Conservation (phyloP, 768 basidiomycete genomes). For the Psilocybe sp. region DNA sequence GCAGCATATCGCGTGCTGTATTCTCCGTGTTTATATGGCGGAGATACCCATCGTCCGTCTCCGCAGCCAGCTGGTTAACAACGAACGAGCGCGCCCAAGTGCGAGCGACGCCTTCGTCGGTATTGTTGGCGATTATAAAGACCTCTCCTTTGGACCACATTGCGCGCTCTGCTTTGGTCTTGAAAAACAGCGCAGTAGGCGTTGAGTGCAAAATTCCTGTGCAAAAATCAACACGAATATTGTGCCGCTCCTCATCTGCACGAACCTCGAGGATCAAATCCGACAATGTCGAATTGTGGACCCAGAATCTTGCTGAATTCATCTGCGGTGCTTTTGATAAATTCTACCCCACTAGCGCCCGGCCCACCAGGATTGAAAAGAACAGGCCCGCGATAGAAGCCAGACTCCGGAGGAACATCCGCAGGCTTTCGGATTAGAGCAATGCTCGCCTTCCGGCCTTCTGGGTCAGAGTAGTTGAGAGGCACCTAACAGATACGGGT, state of each 20-base stretch:
- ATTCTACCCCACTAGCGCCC: constrained; percentile 39
- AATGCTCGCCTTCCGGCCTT: constrained; percentile 34
- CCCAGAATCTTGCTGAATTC: constrained; percentile 31
- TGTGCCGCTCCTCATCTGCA: neutral
- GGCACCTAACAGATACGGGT: neutral
- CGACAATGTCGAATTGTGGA: constrained; percentile 41
- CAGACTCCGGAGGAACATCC: constrained; percentile 19
- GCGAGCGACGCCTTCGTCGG: constrained; percentile 22
- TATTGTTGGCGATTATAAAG: constrained; percentile 9
- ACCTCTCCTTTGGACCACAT: constrained; percentile 18
- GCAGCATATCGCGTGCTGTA: constrained; percentile 36
- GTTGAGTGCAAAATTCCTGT: constrained; percentile 33
- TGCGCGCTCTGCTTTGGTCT: constrained; percentile 29
- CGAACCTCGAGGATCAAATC: constrained; percentile 46
- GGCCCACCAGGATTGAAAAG: constrained; percentile 50
- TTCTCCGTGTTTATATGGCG: constrained; percentile 33
- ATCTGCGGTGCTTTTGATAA: constrained; percentile 22
- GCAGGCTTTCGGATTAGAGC: constrained; percentile 43
- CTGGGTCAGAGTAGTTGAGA: constrained; percentile 20
- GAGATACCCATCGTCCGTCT: constrained; percentile 26
- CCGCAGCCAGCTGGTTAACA: constrained; percentile 28
- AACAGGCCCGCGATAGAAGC: constrained; percentile 40
- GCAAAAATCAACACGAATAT: neutral
- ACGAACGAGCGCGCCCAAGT: constrained; percentile 31
- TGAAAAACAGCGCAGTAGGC: constrained; percentile 33